phyloP scores from a whole-genome alignment of 176 grass and related monocot genomes.

The Cenchrus americanus region DNA sequence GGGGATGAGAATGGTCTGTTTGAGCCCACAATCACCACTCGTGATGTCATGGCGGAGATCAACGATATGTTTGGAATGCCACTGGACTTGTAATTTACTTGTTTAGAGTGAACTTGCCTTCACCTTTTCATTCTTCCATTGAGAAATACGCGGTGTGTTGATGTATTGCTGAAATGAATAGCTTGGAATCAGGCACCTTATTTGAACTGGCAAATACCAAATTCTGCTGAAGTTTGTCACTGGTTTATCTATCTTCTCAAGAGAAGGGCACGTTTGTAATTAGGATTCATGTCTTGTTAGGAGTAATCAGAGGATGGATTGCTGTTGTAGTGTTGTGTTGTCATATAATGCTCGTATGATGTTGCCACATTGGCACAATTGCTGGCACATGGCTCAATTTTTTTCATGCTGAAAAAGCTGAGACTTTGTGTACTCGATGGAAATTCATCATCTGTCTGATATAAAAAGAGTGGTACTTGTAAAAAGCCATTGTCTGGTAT shows the following conservation, averaged over 20 bases:
- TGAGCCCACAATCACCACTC: constrained; percentile 88
- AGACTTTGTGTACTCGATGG: neutral
- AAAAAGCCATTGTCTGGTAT: too few relatives aligned
- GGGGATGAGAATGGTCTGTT: constrained; percentile 60
- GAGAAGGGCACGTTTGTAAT: too few relatives aligned
- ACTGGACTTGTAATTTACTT: constrained; percentile 70
- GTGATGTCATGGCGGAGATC: constrained; percentile 81
- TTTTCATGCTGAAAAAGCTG: neutral
- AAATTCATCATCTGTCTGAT: neutral
- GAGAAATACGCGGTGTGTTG: too few relatives aligned
- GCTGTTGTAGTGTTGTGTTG: neutral
- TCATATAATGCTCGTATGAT: neutral
- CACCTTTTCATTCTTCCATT: too few relatives aligned
- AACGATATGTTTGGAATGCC: constrained; percentile 88
- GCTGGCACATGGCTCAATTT: neutral
- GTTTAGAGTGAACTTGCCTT: too few relatives aligned
- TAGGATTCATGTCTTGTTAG: neutral
- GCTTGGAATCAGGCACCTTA: too few relatives aligned
- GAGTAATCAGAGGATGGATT: neutral
- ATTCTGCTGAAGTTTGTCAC: constrained; percentile 51
- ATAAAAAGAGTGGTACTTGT: too few relatives aligned
- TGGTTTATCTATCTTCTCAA: constrained; percentile 50
- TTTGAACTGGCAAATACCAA: constrained; percentile 45
- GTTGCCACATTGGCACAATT: neutral
- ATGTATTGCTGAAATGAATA: too few relatives aligned